Percentiles rank a stretch among this genome's conserved stretches.
These are phyloP conservation scores for Pyricularia pennisetigena DNA, from an alignment of 2,329 filamentous ascomycete species.

Conservation along the genomic window DNA sequence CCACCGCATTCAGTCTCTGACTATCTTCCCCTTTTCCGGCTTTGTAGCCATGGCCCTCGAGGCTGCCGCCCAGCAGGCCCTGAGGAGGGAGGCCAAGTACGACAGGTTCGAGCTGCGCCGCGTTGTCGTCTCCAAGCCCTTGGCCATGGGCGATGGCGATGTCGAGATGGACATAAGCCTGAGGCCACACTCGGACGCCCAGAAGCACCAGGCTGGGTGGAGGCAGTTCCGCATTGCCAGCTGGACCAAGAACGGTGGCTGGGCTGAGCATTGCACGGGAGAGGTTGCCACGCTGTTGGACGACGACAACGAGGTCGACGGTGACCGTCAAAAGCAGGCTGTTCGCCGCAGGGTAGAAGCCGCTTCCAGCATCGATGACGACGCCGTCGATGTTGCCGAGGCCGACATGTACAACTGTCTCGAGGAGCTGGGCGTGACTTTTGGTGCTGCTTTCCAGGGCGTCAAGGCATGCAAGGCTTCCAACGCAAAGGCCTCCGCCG, in stretches of 20 bases:
- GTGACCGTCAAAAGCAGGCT: slow-evolving; percentile 19
- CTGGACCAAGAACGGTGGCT: slow-evolving; percentile 38
- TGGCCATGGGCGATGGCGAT: slow-evolving; percentile 38
- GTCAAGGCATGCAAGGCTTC: slow-evolving; percentile 33
- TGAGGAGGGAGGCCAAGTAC: slow-evolving; percentile 16
- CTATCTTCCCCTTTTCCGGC: slow-evolving; percentile 44
- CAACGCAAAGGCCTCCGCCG: slow-evolving; percentile 20
- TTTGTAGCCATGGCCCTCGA: slow-evolving; percentile 41
- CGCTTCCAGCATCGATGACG: slow-evolving; percentile 18
- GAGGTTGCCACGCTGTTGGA: slow-evolving; percentile 29
- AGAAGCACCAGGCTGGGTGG: slow-evolving; percentile 34
- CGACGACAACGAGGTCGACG: slow-evolving; percentile 30
- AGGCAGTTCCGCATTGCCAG: slow-evolving; percentile 48
- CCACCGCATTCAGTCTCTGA: slow-evolving; percentile 46
- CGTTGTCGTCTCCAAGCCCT: slow-evolving; percentile 32
- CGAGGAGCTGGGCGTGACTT: slow-evolving; percentile 34
- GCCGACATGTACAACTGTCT: slow-evolving; percentile 35
- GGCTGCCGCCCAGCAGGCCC: slow-evolving; percentile 28
- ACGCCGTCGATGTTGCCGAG: slow-evolving; percentile 17
- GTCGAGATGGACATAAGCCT: slow-evolving; percentile 40
- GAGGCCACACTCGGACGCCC: slow-evolving; percentile 28
- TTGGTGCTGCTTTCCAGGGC: slow-evolving; percentile 41
- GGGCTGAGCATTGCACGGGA: slow-evolving; percentile 50
- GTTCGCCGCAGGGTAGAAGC: slow-evolving; percentile 18
- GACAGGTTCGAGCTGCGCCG: slow-evolving; percentile 38